Base-by-base conservation (phyloP, 2,329 filamentous ascomycete species). In the Botrytis squamosa region DNA sequence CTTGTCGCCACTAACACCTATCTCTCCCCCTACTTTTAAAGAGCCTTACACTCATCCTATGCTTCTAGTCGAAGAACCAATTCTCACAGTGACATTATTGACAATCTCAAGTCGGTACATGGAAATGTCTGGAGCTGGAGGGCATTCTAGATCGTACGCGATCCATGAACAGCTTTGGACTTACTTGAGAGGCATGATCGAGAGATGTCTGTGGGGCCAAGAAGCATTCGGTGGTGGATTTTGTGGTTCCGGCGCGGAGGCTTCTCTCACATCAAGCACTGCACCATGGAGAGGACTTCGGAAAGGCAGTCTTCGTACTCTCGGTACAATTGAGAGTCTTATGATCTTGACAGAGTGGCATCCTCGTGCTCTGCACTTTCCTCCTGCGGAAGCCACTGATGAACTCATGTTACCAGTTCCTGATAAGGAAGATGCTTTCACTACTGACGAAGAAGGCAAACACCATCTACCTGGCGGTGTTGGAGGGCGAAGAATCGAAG, bases 281-380 rank as follows among this genome's bases (percentile, higher is more conserved):
- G 89, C 92, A 75, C 86, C 92, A 66, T 88, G 92, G 89, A 85
- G 91, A 84, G 87, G 90, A 83, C 80, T 94, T 84, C 82, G 90
- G 73, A 92, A 92, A 80, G 92, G 92, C 33, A 96, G 95, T 77
- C 85, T 98, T 71, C 89, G 96, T 70, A 97, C 95, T 0, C 85
- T 99, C 5, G 96, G 96, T 25, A 98, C 95, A 0, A 94, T 99
- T 40, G 96, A 99, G 83, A 97, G 94, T 49, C 84, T 99, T 46
- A 90, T 99, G 86, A 91, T 99, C 40, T 85, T 99, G 63, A 98
- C 95, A 1, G 96, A 99, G 80, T 99, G 96, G 95, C 95, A 98
- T 82, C 96, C 96, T 7, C 90, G 95, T 9, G 95, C 95, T 25
- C 86, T 99, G 75, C 95, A 98, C 82, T 99, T 98, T 80, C 96